Evolutionary conservation across 371 early-diverging fungal genomes (phyloP), one percentile per base, ranked within the genome.

Genomic region (Ordospora pajunii): DNA sequence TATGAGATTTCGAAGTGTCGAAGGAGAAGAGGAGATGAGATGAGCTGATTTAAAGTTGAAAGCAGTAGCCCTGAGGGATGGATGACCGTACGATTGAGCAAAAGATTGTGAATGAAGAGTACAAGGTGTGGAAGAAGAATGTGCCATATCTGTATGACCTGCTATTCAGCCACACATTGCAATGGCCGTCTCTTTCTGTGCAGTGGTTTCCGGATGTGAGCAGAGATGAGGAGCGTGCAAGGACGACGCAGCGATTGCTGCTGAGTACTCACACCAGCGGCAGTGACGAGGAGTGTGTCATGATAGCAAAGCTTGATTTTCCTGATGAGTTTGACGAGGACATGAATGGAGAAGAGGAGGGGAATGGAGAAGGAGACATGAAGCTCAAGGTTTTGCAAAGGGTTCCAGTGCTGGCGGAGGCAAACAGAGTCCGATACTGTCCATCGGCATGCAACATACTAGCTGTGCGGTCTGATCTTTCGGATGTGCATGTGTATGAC

Each of bases 61-160:
- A 44, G 17, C 2, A 3, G 76, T 75, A 19, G n/a, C 58, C 58
- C 58, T 37, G 14, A 32, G 37, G 9, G 46, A 66, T 50, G 50
- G 51, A 75, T 22, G 19, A 77, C 37, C 74, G 73, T n/a, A 80
- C 86, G 19, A 75, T 78, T 37, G 89, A 90, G 76, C 90, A 93
- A 82, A 91, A 91, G 82, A 85, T 58, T 12, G 90, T 92, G 74
- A 90, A 91, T 73, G 92, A 94, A 84, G 95, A 96, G 81, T 95
- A 95, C 86, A 83, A 83, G 77, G 78, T 93, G 73, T 98, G 99
- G 99, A 94, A 94, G 82, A 96, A 96, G 87, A 96, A 96, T 86
- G 89, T 93, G 10, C 97, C 95, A 25, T 93, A 93, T 73, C 87
- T 96, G 22, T 98, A 98, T 83, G 96, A 96, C 84, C 87, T 94